Conservation (phyloP, 2,329 filamentous ascomycete species). For the Coleophoma crateriformis region DNA sequence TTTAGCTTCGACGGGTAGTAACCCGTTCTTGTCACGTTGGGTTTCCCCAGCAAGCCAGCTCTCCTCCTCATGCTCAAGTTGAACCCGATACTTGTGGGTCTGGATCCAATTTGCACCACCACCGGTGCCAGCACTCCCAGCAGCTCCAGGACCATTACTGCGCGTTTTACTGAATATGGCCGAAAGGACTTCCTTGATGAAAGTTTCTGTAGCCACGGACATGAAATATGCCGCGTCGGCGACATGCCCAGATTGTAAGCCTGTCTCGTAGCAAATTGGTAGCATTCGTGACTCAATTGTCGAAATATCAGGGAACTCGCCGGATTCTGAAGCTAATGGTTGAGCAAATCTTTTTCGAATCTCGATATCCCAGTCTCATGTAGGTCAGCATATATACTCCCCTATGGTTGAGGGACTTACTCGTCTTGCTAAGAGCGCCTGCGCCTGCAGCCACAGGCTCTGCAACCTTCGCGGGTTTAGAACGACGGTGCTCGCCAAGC, state of each 20-base stretch:
- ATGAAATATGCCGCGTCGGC: conserved; percentile 58
- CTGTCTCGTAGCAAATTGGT: conserved; percentile 62
- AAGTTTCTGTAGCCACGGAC: conserved; percentile 60
- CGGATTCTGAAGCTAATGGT: conserved; percentile 60
- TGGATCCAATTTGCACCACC: conserved; percentile 67
- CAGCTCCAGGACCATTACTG: conserved; percentile 59
- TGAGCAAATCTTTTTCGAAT: conserved; percentile 61
- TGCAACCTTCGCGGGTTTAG: conserved; percentile 35
- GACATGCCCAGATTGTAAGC: conserved; percentile 52
- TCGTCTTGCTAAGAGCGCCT: conserved; percentile 74
- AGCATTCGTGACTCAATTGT: conserved; percentile 61
- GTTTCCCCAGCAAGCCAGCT: conserved; percentile 69
- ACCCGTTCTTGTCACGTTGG: conserved; percentile 65
- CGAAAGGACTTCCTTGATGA: conserved; percentile 61
- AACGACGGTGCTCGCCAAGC: conserved; percentile 28
- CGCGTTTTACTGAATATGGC: conserved; percentile 59
- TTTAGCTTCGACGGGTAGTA: conserved; percentile 77
- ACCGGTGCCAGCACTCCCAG: conserved; percentile 56
- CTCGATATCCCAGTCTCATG: conserved; percentile 57
- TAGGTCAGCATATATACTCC: conserved; percentile 2
- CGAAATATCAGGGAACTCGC: conserved; percentile 62
- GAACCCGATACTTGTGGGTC: conserved; percentile 71
- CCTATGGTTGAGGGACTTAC: conserved; percentile 43
- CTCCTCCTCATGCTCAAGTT: conserved; percentile 72
- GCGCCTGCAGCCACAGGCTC: conserved; percentile 64